Base-by-base conservation (phyloP, 257 asterid genomes). In the Solanum rostratum region DNA sequence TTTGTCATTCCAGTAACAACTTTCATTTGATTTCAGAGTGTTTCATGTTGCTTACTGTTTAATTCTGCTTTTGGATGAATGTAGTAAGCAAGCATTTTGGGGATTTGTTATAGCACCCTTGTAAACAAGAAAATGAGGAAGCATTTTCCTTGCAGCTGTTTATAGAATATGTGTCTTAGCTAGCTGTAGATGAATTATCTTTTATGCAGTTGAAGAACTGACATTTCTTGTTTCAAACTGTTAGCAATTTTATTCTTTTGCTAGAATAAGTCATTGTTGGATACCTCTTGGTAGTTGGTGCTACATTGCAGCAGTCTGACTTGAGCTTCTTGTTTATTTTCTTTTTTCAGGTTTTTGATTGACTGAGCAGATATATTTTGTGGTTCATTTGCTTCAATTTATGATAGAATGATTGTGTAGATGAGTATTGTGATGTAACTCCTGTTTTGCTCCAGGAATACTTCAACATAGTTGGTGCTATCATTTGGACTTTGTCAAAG, bases 361-460 rank as follows among this genome's bases (percentile, higher is more conserved):
- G 81, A 45, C 22, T 24, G 81, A 74, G 14, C 41, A 22, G 37
- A 46, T 8, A 14, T 0, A 68, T 19, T 18, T 39, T 19, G 57
- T 74, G n/a, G 27, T 29, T 29, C 10, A 50, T 27, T 52, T 74
- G 39, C 81, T 76, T 50, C 16, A n/a, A n/a, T n/a, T n/a, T n/a
- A n/a, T n/a, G n/a, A 15, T 18, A 50, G 45, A 76, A 50, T 76
- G 10, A 14, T 27, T 76, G 27, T 50, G 46, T 49, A 27, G 11
- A 9, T 76, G 2, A 10, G 41, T 18, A 27, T 76, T 50, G 24
- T 49, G 63, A 27, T 9, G 18, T 16, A 16, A 50, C 62, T 24
- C 82, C 62, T 1, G 11, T 24, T 76, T 76, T 76, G 41, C 74
- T 87, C 80, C 93, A 93, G 97, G 90, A 85, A 92, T 74, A 74